Conservation (phyloP, 108 stramenopile genomes). For the Discostella stelligeroides region DNA sequence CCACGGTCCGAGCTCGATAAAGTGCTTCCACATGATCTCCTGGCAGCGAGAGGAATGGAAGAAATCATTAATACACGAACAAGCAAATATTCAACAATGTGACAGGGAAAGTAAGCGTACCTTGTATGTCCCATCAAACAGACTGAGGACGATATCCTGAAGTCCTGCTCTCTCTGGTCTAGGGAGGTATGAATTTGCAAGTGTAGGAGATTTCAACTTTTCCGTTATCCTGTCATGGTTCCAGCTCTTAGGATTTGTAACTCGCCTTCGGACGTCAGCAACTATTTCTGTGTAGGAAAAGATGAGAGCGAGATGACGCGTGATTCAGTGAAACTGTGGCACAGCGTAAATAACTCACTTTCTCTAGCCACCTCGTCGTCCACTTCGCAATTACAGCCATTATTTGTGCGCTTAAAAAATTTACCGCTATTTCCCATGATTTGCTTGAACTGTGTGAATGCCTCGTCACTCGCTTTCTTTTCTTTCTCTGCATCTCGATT, state of each 20-base stretch:
- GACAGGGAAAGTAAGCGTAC: not conserved
- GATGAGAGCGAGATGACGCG: too few species aligned
- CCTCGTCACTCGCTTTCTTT: conserved; percentile 4
- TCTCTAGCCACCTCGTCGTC: conserved; percentile 1
- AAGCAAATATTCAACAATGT: too few species aligned
- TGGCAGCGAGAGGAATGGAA: not conserved
- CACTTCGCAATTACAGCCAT: not conserved
- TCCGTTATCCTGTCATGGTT: not conserved
- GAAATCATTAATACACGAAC: too few species aligned
- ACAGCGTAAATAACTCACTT: not conserved
- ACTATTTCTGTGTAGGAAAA: conserved; percentile 6
- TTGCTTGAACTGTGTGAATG: conserved; percentile 4
- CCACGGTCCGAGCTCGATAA: conserved; percentile 15
- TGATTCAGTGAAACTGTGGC: not conserved
- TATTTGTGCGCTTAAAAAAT: conserved; percentile 17
- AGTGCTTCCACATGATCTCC: conserved; percentile 25
- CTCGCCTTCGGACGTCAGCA: conserved; percentile 11
- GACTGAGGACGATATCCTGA: conserved; percentile 17
- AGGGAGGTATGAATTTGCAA: not conserved
- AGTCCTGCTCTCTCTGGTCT: not conserved
- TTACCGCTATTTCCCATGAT: conserved; percentile 1
- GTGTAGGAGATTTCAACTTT: not conserved
- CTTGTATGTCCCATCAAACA: conserved; percentile 24
- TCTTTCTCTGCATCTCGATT: conserved; percentile 2
- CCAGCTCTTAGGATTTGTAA: not conserved